A percentile compares a stretch with the other conserved stretches of the same genome.
Evolutionary conservation across 78 protist genomes (phyloP).

Genomic region (Dictyostelium discoideum): dicty_2.7 NC_007090.3:4229501-4230000

Average conservation of each 20-base stretch:
- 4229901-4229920: too few relatives aligned
- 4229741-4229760: constrained; percentile 9
- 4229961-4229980: constrained; percentile 12
- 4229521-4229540: too few relatives aligned
- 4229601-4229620: background rate
- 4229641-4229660: background rate
- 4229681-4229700: background rate
- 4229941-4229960: background rate
- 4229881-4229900: background rate
- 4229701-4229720: constrained; percentile 1
- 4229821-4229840: background rate
- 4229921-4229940: background rate
- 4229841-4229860: background rate
- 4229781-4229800: background rate
- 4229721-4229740: constrained; percentile 21
- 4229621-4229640: background rate
- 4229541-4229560: background rate
- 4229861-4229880: too few relatives aligned
- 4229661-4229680: background rate
- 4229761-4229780: background rate
- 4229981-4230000: constrained; percentile 19
- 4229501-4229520: too few relatives aligned
- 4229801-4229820: background rate
- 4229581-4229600: background rate
- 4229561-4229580: background rate